Percentiles rank a stretch among this genome's conserved stretches.
Conservation (phyloP, 306 rosid genomes). For the Vicia sativa region DNA sequence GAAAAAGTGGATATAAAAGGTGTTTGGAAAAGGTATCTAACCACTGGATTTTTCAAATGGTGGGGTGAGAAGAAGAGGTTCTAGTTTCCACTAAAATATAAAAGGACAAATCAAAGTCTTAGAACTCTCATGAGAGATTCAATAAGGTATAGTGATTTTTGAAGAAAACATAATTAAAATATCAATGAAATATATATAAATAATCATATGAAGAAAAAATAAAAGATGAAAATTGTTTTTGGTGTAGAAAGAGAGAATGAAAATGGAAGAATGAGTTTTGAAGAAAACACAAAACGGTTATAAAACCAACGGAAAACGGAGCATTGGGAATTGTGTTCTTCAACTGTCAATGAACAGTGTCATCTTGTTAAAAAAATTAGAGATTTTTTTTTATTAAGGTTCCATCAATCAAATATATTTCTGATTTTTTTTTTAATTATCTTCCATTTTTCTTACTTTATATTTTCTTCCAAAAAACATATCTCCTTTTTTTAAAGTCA, state of each 20-base stretch:
- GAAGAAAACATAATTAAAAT: slow-evolving; percentile 37
- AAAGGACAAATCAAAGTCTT: slow-evolving; percentile 44
- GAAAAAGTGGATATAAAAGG: slow-evolving; percentile 49
- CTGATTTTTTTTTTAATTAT: background rate
- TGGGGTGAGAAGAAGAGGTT: slow-evolving; percentile 38
- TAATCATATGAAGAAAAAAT: too few species aligned
- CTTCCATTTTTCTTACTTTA: slow-evolving; percentile 5
- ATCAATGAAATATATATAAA: background rate
- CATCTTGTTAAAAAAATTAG: slow-evolving; percentile 34
- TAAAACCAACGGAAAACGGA: slow-evolving; percentile 46
- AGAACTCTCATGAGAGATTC: slow-evolving; percentile 41
- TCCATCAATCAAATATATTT: slow-evolving; percentile 54
- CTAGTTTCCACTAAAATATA: slow-evolving; percentile 48
- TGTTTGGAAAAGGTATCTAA: slow-evolving; percentile 42
- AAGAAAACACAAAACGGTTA: slow-evolving; percentile 26
- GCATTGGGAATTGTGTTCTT: slow-evolving; percentile 67
- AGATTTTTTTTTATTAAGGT: slow-evolving; percentile 50
- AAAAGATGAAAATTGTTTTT: background rate
- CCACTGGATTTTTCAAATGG: slow-evolving; percentile 39
- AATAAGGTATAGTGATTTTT: slow-evolving; percentile 23
- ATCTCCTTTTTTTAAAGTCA: slow-evolving; percentile 51
- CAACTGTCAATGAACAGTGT: slow-evolving; percentile 52
- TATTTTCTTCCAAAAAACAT: slow-evolving; percentile 47
- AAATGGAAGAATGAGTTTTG: slow-evolving; percentile 36
- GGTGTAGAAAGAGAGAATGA: slow-evolving; percentile 28